Conservation (phyloP, 805 yeast genomes). For the Hagleromyces aurorensis region DNA sequence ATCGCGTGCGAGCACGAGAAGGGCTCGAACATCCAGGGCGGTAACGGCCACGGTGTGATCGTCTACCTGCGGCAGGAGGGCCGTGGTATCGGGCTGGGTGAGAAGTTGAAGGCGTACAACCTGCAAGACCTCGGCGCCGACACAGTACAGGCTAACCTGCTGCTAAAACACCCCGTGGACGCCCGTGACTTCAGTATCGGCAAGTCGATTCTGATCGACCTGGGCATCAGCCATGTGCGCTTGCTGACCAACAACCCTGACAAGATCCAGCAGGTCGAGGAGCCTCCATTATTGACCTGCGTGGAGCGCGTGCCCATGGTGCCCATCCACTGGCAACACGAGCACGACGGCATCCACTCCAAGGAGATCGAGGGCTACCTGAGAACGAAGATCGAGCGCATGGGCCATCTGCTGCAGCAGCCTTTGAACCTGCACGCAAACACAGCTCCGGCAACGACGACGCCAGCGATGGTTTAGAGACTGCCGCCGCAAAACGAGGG, state of each 20-base stretch:
- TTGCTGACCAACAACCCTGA: constrained; percentile 94
- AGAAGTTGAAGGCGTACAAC: constrained; percentile 92
- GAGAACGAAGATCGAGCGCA: constrained; percentile 88
- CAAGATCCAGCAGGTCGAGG: constrained; percentile 90
- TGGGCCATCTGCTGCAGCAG: constrained; percentile 83
- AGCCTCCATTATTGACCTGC: constrained; percentile 66
- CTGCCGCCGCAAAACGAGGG: too few species aligned
- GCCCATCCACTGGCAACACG: constrained; percentile 79
- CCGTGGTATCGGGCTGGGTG: constrained; percentile 97
- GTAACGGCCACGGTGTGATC: constrained; percentile 82
- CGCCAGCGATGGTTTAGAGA: background rate
- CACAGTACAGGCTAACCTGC: constrained; percentile 90
- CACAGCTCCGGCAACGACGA: too few species aligned
- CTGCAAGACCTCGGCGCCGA: constrained; percentile 97
- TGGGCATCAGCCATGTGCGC: constrained; percentile 64
- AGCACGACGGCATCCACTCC: constrained; percentile 61
- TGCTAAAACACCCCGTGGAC: constrained; percentile 95
- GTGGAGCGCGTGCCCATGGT: constrained; percentile 93
- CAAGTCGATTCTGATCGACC: constrained; percentile 81
- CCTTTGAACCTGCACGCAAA: constrained; percentile 31
- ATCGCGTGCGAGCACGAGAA: constrained; percentile 41
- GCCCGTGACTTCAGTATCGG: constrained; percentile 92
- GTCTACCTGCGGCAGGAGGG: constrained; percentile 97
- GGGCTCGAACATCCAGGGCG: constrained; percentile 37
- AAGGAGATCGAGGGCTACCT: constrained; percentile 88